These are phyloP conservation scores for Pseudogymnoascus verrucosus DNA, from an alignment of 2,329 filamentous ascomycete species.

Conservation along the genomic window DNA sequence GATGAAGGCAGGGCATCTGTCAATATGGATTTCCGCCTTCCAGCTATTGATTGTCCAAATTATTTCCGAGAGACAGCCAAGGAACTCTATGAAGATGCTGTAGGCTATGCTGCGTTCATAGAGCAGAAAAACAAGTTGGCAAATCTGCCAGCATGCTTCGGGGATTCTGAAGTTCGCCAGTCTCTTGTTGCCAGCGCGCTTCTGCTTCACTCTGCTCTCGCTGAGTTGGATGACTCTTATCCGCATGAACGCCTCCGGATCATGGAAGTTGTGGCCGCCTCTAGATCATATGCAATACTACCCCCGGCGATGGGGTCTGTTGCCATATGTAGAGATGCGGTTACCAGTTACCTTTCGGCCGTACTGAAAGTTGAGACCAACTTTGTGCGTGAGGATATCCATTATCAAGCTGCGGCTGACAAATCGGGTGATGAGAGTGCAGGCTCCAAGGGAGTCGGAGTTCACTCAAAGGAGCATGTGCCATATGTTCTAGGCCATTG, in stretches of 20 bases:
- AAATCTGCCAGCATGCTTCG: not conserved
- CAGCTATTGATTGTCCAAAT: not conserved
- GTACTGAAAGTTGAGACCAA: not conserved
- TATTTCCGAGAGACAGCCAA: not conserved
- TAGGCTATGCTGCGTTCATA: not conserved
- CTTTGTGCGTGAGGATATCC: not conserved
- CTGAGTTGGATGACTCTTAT: not conserved
- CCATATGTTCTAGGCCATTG: not conserved
- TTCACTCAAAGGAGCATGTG: not conserved
- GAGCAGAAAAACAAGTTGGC: not conserved
- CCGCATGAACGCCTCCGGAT: not conserved
- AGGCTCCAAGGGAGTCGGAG: not conserved
- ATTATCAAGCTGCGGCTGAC: not conserved
- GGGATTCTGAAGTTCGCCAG: not conserved
- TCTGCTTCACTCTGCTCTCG: not conserved
- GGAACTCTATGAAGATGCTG: not conserved
- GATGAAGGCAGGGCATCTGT: not conserved
- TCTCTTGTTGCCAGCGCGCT: not conserved
- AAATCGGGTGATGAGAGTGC: not conserved
- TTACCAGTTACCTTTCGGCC: not conserved
- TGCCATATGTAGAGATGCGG: not conserved
- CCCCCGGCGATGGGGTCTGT: not conserved
- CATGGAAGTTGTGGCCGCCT: not conserved
- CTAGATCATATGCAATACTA: not conserved
- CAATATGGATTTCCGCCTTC: not conserved